Conservation (phyloP, 768 basidiomycete species). For the Serendipita sp. region DNA sequence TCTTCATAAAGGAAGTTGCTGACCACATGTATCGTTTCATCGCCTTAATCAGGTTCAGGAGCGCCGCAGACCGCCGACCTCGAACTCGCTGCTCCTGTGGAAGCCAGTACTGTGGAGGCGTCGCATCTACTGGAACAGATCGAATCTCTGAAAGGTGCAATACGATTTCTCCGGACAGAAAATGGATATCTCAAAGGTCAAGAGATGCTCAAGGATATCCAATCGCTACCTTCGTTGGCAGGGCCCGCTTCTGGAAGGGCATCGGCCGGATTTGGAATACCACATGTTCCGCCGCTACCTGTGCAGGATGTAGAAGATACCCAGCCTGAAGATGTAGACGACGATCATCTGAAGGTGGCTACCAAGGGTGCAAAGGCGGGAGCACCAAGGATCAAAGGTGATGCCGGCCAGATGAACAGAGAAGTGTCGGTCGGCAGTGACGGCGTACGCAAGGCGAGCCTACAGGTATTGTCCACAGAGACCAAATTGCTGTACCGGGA, state of each 20-base stretch:
- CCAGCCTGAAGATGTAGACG: constrained; percentile 37
- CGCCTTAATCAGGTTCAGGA: constrained; percentile 23
- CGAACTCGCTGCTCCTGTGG: constrained; percentile 43
- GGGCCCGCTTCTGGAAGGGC: constrained; percentile 22
- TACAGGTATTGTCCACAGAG: constrained; percentile 60
- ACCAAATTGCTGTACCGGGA: constrained; percentile 79
- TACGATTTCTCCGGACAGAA: constrained; percentile 84
- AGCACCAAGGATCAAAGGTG: constrained; percentile 26
- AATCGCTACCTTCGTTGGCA: constrained; percentile 50
- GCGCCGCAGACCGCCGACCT: constrained; percentile 32
- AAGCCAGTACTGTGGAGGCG: constrained; percentile 63
- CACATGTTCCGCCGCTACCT: constrained; percentile 38
- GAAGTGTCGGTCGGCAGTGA: background rate
- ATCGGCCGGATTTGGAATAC: constrained; percentile 7
- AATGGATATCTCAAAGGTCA: constrained; percentile 89
- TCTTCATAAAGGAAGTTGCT: too few relatives aligned
- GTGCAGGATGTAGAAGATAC: constrained; percentile 43
- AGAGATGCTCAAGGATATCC: constrained; percentile 72
- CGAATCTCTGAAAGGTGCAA: constrained; percentile 76
- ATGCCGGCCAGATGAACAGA: constrained; percentile 14
- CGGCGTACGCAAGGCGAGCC: constrained; percentile 27
- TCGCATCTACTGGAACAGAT: constrained; percentile 85
- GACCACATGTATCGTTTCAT: too few relatives aligned
- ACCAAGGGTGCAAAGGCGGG: background rate
- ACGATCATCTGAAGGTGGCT: background rate